phyloP scores from a whole-genome alignment of 2,329 filamentous ascomycete genomes.

The Trichoderma sp. region DNA sequence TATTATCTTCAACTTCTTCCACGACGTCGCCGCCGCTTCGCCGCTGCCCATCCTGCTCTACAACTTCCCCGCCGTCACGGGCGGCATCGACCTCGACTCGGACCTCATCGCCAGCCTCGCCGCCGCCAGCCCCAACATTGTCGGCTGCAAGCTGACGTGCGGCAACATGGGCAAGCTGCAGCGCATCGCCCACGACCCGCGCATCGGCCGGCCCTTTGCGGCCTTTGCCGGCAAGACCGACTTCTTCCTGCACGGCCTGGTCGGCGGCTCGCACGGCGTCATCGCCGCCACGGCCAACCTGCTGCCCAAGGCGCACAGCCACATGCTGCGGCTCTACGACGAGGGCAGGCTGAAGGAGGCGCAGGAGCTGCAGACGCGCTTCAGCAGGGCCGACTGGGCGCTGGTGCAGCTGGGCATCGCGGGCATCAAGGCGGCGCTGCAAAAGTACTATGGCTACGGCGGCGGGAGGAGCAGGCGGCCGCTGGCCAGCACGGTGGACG shows the following conservation, averaged over 20 bases:
- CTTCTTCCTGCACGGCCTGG: slow-evolving; percentile 45
- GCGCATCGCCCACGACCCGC: slow-evolving; percentile 47
- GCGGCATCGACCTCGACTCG: slow-evolving; percentile 62
- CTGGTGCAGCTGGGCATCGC: slow-evolving; percentile 35
- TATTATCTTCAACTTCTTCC: slow-evolving; percentile 50
- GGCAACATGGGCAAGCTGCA: slow-evolving; percentile 66
- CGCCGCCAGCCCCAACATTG: slow-evolving; percentile 55
- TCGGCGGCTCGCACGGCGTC: slow-evolving; percentile 44
- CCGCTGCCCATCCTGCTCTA: slow-evolving; percentile 65
- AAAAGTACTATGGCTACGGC: slow-evolving; percentile 27
- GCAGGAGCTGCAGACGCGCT: slow-evolving; percentile 39
- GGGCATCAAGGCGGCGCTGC: slow-evolving; percentile 34
- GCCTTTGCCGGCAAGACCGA: slow-evolving; percentile 44
- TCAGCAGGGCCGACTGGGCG: slow-evolving; percentile 36
- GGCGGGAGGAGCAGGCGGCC: slow-evolving; percentile 33
- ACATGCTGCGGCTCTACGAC: slow-evolving; percentile 40
- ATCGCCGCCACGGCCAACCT: slow-evolving; percentile 46
- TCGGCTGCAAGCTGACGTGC: slow-evolving; percentile 66
- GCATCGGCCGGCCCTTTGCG: slow-evolving; percentile 34
- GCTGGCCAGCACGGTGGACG: slow-evolving; percentile 29
- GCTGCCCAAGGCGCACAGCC: slow-evolving; percentile 41
- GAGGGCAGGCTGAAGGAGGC: slow-evolving; percentile 39
- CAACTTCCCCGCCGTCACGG: slow-evolving; percentile 65
- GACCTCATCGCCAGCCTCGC: slow-evolving; percentile 59
- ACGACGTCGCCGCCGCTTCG: slow-evolving; percentile 59